A percentile compares a stretch with the other conserved stretches of the same genome.
Conservation (phyloP, 2,329 filamentous ascomycete species). For the Fusarium lyarnte region DNA sequence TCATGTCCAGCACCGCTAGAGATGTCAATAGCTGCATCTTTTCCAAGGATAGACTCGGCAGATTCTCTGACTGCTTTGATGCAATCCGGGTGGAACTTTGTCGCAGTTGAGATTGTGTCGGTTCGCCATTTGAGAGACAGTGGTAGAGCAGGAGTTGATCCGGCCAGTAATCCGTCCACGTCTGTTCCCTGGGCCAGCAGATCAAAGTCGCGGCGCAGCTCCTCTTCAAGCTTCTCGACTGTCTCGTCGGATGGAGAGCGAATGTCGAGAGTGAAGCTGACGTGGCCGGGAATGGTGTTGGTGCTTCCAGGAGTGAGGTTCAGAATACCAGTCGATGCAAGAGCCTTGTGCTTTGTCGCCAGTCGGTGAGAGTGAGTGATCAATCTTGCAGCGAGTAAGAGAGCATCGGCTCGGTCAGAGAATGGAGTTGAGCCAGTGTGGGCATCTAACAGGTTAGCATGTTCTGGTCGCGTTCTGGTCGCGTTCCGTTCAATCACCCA, state of each 20-base stretch:
- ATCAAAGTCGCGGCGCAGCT: slow-evolving; percentile 51
- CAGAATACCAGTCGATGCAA: slow-evolving; percentile 46
- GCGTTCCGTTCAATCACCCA: too few species aligned
- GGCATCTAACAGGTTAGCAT: slow-evolving; percentile 44
- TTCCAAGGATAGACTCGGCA: slow-evolving; percentile 53
- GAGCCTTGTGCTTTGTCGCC: slow-evolving; percentile 37
- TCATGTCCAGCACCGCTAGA: slow-evolving; percentile 50
- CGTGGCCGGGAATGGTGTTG: slow-evolving; percentile 74
- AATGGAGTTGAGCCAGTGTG: slow-evolving; percentile 45
- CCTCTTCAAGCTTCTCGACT: slow-evolving; percentile 62
- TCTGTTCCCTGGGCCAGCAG: slow-evolving; percentile 60
- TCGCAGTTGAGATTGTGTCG: slow-evolving; percentile 68
- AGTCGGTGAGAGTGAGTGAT: slow-evolving; percentile 42
- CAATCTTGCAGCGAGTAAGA: slow-evolving; percentile 44
- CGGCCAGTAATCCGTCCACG: slow-evolving; percentile 48
- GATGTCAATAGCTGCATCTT: slow-evolving; percentile 43
- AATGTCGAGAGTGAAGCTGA: slow-evolving; percentile 73
- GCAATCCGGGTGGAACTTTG: slow-evolving; percentile 72
- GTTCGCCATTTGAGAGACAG: slow-evolving; percentile 67
- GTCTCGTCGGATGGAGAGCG: slow-evolving; percentile 63
- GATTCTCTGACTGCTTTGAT: slow-evolving; percentile 70
- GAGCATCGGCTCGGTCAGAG: slow-evolving; percentile 44
- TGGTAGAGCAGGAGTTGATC: slow-evolving; percentile 49
- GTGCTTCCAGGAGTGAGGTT: slow-evolving; percentile 64
- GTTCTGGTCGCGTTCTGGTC: background rate